Evolutionary conservation across 2,329 filamentous ascomycete genomes (phyloP), one percentile per base, ranked within the genome.

Genomic region (Acarospora socialis): DNA sequence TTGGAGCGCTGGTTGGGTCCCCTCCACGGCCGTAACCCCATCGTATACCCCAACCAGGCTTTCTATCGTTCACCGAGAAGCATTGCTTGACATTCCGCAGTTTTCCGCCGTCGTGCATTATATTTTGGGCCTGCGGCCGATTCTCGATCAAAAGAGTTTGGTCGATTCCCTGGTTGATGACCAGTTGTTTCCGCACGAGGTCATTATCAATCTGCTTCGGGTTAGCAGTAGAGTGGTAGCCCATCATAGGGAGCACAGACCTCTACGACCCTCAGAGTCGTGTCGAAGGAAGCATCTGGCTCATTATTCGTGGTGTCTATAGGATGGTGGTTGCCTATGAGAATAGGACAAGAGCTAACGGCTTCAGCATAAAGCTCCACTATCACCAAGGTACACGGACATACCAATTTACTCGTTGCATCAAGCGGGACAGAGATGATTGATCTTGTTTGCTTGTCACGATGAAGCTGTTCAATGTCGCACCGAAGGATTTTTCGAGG

Each of bases 91-190:
- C 81, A 41, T 93, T 87, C 9, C 56, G 64, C 1, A 77, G 73
- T n/a, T 60, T 61, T 23, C 58, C 58, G 14, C 61, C 64, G 32
- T 66, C 63, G 38, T 78, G 72, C 68, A 93, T 81, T 27, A 81
- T 68, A 3, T 64, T 57, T 25, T 77, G 64, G 1, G 77, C 90
- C 34, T 81, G 68, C 1, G 64, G 54, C 17, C 80, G 64, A 18
- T 77, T 63, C 34, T 74, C 63, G 33, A 94, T 73, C 1, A 98
- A 63, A 4, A 93, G 70, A 5, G 77, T 73, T 52, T 94, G 86
- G 39, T 98, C 90, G 32, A 94, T 82, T 5, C 61, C 58, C 44
- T 83, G 69, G 39, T 76, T 77, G 50, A 95, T 90, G 46, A 98
- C 77, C 28, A 95, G 61, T 37, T 84, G 77, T 38, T 83, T 79